These are phyloP conservation scores for Zymoseptoria crescenta DNA, from an alignment of 2,329 filamentous ascomycete species.

Conservation along the genomic window DNA sequence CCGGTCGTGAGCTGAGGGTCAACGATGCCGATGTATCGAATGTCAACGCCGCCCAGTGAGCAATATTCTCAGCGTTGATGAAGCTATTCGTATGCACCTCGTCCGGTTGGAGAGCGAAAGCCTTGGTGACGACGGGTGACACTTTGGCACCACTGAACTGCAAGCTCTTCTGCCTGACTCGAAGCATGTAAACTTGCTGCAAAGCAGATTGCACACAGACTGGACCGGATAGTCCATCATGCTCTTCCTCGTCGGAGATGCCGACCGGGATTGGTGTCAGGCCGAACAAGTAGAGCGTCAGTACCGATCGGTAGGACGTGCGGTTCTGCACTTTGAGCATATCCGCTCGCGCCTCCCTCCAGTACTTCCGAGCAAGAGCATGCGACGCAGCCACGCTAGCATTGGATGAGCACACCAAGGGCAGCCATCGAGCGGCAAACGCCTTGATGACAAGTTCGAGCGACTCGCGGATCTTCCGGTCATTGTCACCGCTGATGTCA, in stretches of 20 bases:
- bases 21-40: slow-evolving; percentile 9
- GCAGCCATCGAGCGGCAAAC: slow-evolving; percentile 7
- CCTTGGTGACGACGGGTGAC: slow-evolving; percentile 5
- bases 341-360: slow-evolving; percentile 8
- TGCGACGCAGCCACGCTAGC: background rate
- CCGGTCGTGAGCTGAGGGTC: slow-evolving; percentile 5
- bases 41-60: slow-evolving; percentile 8
- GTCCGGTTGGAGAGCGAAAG: slow-evolving; percentile 3
- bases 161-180: slow-evolving; percentile 4
- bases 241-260: slow-evolving; percentile 7
- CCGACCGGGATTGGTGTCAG: slow-evolving; percentile 7
- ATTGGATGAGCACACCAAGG: background rate
- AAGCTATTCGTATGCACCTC: slow-evolving; percentile 6
- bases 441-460: slow-evolving; percentile 2
- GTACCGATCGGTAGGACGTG: slow-evolving; percentile 6
- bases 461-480: slow-evolving; percentile 3
- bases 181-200: slow-evolving; percentile 6
- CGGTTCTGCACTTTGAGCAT: slow-evolving; percentile 9
- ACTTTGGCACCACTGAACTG: slow-evolving; percentile 9
- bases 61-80: slow-evolving; percentile 8
- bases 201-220: slow-evolving; percentile 8
- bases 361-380: background rate
- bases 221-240: slow-evolving; percentile 4
- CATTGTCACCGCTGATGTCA: background rate
- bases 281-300: slow-evolving; percentile 8